Percentiles rank a stretch among this genome's conserved stretches.
These are phyloP conservation scores for Cryptomeria japonica DNA, from an alignment of 75 land plant genomes.

Conservation along the genomic window DNA sequence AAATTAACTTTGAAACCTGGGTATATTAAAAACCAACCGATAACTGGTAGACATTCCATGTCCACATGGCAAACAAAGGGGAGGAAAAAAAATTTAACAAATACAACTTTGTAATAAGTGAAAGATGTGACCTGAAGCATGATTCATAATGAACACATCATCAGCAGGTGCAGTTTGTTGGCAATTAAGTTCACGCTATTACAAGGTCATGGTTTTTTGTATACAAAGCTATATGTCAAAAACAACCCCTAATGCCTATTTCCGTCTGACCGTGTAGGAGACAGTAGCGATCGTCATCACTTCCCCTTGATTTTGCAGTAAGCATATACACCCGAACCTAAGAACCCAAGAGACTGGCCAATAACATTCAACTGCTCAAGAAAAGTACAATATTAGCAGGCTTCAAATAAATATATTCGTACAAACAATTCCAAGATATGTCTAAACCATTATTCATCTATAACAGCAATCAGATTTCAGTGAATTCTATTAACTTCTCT, in stretches of 20 bases:
- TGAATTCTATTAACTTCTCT: background rate
- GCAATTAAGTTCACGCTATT: background rate
- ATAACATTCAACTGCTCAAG: slow-evolving; percentile 74
- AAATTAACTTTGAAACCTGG: background rate
- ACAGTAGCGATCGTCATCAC: slow-evolving; percentile 20
- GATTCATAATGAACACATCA: background rate
- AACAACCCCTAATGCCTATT: background rate
- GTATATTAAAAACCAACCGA: background rate
- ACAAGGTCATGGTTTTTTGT: background rate
- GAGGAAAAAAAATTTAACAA: background rate
- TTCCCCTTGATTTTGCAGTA: slow-evolving; percentile 89
- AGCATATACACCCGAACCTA: slow-evolving; percentile 92
- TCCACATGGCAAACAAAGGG: background rate
- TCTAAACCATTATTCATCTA: background rate
- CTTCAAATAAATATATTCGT: background rate
- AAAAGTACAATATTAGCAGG: slow-evolving; percentile 10
- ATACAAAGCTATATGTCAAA: background rate
- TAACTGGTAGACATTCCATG: background rate
- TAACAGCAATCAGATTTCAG: background rate
- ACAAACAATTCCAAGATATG: background rate
- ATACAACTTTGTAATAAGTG: background rate
- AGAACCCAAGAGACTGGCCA: slow-evolving; percentile 88
- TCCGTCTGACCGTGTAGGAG: background rate
- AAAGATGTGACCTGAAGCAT: background rate
- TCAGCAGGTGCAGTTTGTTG: background rate